These are phyloP conservation scores for Aaosphaeria arxii DNA, from an alignment of 2,329 filamentous ascomycete genomes.

Conservation along the genomic window DNA sequence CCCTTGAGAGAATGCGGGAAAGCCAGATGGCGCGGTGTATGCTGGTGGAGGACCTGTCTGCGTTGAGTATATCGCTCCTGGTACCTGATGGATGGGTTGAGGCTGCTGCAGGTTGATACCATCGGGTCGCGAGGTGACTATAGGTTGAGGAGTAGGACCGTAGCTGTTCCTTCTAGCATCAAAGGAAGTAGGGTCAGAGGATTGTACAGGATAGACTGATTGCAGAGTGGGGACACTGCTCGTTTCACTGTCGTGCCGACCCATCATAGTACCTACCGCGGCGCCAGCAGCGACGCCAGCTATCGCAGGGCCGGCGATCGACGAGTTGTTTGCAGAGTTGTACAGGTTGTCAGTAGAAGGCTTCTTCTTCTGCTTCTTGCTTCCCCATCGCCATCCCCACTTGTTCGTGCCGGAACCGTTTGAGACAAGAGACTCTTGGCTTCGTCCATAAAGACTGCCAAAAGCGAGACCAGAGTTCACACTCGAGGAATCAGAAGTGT, in stretches of 20 bases:
- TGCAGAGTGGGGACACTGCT: slow-evolving; percentile 54
- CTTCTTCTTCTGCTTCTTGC: slow-evolving; percentile 44
- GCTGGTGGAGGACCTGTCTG: slow-evolving; percentile 39
- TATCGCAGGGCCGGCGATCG: slow-evolving; percentile 36
- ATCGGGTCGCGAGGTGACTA: slow-evolving; percentile 33
- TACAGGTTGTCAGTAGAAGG: slow-evolving; percentile 32
- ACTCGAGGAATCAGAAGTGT: slow-evolving; percentile 45
- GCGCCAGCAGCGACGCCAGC: slow-evolving; percentile 41
- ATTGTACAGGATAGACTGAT: slow-evolving; percentile 64
- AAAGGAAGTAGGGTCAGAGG: slow-evolving; percentile 62
- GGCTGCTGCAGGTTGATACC: slow-evolving; percentile 79
- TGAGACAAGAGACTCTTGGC: slow-evolving; percentile 52
- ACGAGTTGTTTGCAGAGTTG: slow-evolving; percentile 31
- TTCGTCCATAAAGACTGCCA: slow-evolving; percentile 49
- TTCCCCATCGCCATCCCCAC: slow-evolving; percentile 62
- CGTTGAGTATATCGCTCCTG: slow-evolving; percentile 61
- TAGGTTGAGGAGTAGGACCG: slow-evolving; percentile 32
- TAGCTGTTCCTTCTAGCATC: slow-evolving; percentile 54
- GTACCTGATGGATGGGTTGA: slow-evolving; percentile 72
- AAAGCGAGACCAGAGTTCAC: slow-evolving; percentile 60
- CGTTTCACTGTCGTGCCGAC: slow-evolving; percentile 47
- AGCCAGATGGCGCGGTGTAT: slow-evolving; percentile 41
- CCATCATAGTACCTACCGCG: slow-evolving; percentile 47
- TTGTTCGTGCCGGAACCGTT: slow-evolving; percentile 54
- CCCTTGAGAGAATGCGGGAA: slow-evolving; percentile 38